These are phyloP conservation scores for Herpetospermum pedunculosum DNA, from an alignment of 306 rosid species.

Conservation along the genomic window DNA sequence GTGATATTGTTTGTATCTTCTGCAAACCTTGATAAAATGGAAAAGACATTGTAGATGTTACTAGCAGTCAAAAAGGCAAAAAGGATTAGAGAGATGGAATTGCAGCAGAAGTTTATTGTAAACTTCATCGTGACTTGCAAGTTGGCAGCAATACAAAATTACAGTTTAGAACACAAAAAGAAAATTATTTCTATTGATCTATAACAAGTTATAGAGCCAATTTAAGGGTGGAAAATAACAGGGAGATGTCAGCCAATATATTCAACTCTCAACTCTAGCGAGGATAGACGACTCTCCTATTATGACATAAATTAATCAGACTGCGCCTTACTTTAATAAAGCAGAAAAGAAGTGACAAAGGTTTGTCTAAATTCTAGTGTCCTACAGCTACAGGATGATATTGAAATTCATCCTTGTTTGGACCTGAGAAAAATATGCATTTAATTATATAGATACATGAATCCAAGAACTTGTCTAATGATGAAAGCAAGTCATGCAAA, in stretches of 20 bases:
- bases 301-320: neutral
- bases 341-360: constrained; percentile 1
- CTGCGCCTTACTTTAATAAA: neutral
- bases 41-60: neutral
- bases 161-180: neutral
- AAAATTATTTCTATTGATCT: neutral
- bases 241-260: constrained; percentile 2
- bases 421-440: neutral
- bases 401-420: neutral
- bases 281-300: neutral
- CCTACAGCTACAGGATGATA: constrained; percentile 15
- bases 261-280: neutral
- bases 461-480: neutral
- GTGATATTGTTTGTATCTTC: constrained; percentile 73
- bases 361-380: constrained; percentile 9
- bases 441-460: neutral
- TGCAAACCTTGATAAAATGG: constrained; percentile 35
- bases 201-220: neutral
- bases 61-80: neutral
- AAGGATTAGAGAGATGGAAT: neutral
- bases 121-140: neutral
- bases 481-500: neutral
- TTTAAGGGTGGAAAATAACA: neutral
- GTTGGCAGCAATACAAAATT: neutral
- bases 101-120: neutral